phyloP scores from a whole-genome alignment of 345 rosid species.

The Triadica sebifera region DNA sequence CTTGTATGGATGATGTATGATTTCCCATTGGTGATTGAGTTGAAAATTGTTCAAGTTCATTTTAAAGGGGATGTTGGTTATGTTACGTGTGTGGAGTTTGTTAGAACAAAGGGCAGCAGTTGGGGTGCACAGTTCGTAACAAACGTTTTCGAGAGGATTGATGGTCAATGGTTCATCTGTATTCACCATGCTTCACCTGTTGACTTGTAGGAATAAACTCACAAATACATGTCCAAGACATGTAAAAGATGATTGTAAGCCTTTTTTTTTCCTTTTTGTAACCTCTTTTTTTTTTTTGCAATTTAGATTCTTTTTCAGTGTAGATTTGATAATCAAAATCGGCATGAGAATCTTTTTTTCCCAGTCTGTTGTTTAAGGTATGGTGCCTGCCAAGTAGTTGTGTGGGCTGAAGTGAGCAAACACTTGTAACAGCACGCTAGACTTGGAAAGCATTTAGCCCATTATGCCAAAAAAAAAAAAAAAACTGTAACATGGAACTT shows the following conservation, averaged over 20 bases:
- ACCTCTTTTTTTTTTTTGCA: neutral
- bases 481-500: no score
- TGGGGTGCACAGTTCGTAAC: conserved; percentile 97
- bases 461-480: no score
- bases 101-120: conserved; percentile 81
- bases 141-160: conserved; percentile 77
- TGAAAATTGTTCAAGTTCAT: conserved; percentile 64
- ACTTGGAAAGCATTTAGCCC: neutral
- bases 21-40: conserved; percentile 71
- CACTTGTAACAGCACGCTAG: neutral
- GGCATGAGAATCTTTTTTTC: neutral
- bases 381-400: neutral
- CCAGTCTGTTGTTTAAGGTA: neutral
- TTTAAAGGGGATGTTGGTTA: conserved; percentile 78
- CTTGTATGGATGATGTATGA: conserved; percentile 87
- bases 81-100: conserved; percentile 74
- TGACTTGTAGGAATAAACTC: conserved; percentile 46
- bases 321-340: neutral
- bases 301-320: neutral
- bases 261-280: no score
- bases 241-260: neutral
- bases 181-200: conserved; percentile 90
- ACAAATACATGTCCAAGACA: neutral
- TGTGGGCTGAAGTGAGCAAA: neutral
- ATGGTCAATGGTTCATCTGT: conserved; percentile 73